phyloP scores from a whole-genome alignment of 768 basidiomycete species.

The Naganishia friedmannii region DNA sequence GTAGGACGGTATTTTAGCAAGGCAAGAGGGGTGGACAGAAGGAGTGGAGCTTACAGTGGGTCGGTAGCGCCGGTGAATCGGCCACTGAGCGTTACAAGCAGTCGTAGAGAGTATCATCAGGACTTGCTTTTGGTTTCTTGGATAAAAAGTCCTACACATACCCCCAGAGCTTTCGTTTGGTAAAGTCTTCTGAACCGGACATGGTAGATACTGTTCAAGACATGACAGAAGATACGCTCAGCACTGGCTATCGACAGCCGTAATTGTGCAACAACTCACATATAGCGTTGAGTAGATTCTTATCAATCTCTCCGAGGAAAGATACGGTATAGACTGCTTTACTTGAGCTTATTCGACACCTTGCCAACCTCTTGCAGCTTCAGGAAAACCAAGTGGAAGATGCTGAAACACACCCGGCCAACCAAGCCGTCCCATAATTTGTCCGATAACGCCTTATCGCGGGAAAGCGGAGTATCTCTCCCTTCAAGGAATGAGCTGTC shows the following conservation, averaged over 20 bases:
- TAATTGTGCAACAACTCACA: not conserved
- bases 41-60: constrained; percentile 32
- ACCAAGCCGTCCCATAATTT: not conserved
- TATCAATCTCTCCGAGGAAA: not conserved
- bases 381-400: not conserved
- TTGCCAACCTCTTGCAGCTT: no score
- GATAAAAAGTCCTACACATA: not conserved
- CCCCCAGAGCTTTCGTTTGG: constrained; percentile 40
- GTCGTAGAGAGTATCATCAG: not conserved
- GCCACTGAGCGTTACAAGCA: constrained; percentile 18
- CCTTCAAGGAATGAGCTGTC: not conserved
- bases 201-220: not conserved
- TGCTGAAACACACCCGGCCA: not conserved
- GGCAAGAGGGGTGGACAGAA: constrained; percentile 18
- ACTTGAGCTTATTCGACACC: not conserved
- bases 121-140: no score
- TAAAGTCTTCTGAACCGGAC: constrained; percentile 34
- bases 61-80: constrained; percentile 38
- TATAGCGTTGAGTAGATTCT: not conserved
- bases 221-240: not conserved
- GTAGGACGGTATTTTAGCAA: not conserved
- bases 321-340: not conserved
- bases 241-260: not conserved
- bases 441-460: not conserved
- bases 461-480: not conserved